Percentiles rank a stretch among this genome's conserved stretches.
These are phyloP conservation scores for Candida hungchunana DNA, from an alignment of 805 yeast species.

Conservation along the genomic window DNA sequence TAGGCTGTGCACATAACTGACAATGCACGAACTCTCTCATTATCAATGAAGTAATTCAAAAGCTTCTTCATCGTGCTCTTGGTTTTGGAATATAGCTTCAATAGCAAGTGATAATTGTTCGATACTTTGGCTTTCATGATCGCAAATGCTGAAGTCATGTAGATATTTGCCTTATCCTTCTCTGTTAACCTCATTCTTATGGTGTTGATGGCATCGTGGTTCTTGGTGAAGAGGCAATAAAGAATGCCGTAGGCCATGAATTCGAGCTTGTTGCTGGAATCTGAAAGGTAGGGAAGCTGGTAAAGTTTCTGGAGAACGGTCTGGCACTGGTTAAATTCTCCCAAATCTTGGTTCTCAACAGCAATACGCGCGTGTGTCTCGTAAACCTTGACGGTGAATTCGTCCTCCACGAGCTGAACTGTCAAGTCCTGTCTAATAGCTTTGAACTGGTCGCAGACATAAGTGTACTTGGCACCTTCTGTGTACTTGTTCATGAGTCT, in stretches of 20 bases:
- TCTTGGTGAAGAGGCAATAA: conserved; percentile 71
- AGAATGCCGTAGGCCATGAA: conserved; percentile 69
- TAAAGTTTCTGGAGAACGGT: conserved; percentile 70
- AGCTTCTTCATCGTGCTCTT: conserved; percentile 41
- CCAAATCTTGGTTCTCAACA: conserved; percentile 75
- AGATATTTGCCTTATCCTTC: conserved; percentile 19
- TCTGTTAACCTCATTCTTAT: conserved; percentile 41
- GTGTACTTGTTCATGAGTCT: conserved; percentile 50
- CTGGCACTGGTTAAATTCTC: conserved; percentile 95
- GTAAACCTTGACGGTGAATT: conserved; percentile 74
- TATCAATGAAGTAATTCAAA: conserved; percentile 49
- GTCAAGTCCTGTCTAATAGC: conserved; percentile 90
- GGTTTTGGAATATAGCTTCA: conserved; percentile 38
- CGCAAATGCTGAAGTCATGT: conserved; percentile 25
- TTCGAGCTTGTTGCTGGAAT: conserved; percentile 47
- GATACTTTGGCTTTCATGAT: conserved; percentile 30
- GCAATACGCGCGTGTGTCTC: conserved; percentile 88
- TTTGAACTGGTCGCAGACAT: conserved; percentile 85
- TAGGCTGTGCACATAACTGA: conserved; percentile 54
- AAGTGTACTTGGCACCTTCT: conserved; percentile 56
- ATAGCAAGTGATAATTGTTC: conserved; percentile 51
- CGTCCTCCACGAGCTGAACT: conserved; percentile 80
- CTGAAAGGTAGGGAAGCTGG: conserved; percentile 33
- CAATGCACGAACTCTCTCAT: conserved; percentile 56
- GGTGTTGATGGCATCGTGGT: conserved; percentile 33